Evolutionary conservation across 306 rosid genomes (phyloP).

Genomic region (Carpinus viminea): DNA sequence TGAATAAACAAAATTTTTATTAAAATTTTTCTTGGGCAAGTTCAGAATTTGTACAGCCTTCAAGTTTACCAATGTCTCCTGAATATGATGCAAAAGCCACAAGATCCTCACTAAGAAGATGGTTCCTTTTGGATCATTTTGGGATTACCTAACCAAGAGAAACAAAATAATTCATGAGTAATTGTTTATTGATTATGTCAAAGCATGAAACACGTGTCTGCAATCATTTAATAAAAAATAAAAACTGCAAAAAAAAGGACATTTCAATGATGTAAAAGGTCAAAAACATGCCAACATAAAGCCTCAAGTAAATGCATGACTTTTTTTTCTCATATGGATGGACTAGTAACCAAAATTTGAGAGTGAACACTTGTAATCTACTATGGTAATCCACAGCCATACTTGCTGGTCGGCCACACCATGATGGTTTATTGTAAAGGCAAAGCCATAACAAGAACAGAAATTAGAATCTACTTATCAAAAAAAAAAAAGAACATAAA

Average conservation of each 20-base stretch:
- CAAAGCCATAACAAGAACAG: neutral
- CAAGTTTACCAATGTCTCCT: constrained; percentile 15
- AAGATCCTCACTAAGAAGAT: neutral
- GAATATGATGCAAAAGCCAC: constrained; percentile 1
- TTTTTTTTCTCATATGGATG: neutral
- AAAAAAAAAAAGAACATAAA: neutral
- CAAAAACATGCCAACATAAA: neutral
- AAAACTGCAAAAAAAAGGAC: neutral
- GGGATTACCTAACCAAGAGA: neutral
- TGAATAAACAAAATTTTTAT: constrained; percentile 13
- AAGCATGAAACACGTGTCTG: neutral
- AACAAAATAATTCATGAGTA: neutral
- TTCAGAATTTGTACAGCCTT: constrained; percentile 21
- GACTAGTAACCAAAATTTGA: neutral
- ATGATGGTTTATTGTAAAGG: neutral
- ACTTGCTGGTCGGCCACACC: neutral
- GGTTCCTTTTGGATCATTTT: neutral
- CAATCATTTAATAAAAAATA: neutral
- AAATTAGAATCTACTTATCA: neutral
- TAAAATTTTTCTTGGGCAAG: constrained; percentile 13
- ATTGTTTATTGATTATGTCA: neutral
- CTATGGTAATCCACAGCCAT: constrained; percentile 1
- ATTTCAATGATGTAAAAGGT: neutral
- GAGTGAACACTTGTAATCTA: neutral
- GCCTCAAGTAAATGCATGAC: neutral